Conservation (phyloP, 2,329 filamentous ascomycete species). For the Apiospora saccharicola region DNA sequence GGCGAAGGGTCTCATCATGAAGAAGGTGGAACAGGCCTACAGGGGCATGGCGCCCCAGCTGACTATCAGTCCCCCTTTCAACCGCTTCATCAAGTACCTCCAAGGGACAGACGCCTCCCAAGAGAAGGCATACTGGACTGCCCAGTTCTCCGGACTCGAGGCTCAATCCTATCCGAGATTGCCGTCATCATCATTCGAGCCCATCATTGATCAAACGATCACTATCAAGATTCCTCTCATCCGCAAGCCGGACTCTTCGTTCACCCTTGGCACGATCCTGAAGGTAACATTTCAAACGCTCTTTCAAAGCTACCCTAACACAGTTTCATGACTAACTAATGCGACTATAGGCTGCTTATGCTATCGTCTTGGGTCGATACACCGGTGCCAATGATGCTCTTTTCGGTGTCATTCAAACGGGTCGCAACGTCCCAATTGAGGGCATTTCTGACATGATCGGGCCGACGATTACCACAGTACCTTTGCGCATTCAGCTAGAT, state of each 20-base stretch:
- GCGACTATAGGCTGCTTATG: conserved; percentile 49
- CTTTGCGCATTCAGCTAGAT: conserved; percentile 45
- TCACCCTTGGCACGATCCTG: conserved; percentile 3
- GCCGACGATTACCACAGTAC: conserved; percentile 49
- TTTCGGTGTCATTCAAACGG: conserved; percentile 50
- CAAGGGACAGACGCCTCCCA: neutral
- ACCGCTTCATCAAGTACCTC: conserved; percentile 21
- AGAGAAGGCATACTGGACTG: conserved; percentile 1
- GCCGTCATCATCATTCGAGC: neutral
- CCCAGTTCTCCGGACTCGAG: conserved; percentile 13
- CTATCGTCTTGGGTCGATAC: conserved; percentile 46
- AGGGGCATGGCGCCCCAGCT: conserved; percentile 13
- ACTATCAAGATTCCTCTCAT: conserved; percentile 20
- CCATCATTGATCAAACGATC: conserved; percentile 6
- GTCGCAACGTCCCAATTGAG: conserved; percentile 37
- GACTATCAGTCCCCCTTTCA: conserved; percentile 9
- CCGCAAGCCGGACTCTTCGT: conserved; percentile 23
- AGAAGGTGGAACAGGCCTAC: conserved; percentile 30
- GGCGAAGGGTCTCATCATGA: conserved; percentile 34
- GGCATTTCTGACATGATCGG: conserved; percentile 31
- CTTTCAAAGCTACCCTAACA: neutral
- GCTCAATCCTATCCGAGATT: conserved; percentile 1
- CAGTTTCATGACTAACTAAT: neutral
- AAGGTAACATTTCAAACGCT: neutral
- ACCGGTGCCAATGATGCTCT: conserved; percentile 47